A percentile compares a stretch with the other conserved stretches of the same genome.
Evolutionary conservation across 768 basidiomycete genomes (phyloP).

Genomic region (Mycena leptocephala): DNA sequence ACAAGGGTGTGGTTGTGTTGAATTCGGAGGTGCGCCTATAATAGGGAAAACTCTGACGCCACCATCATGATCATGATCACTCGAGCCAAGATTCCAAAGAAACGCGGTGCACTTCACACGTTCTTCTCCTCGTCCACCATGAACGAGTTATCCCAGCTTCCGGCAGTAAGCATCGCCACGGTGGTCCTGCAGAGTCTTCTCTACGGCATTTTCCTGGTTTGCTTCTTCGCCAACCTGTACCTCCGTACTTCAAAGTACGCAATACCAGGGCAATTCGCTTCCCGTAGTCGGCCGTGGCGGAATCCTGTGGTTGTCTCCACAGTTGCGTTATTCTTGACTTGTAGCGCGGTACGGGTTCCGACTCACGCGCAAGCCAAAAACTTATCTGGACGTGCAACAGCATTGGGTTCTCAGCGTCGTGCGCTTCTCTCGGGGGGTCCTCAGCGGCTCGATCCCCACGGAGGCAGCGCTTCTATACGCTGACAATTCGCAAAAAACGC

Average conservation of each 20-base stretch:
- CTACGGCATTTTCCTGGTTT: conserved; percentile 11
- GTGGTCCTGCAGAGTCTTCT: conserved; percentile 11
- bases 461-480: neutral
- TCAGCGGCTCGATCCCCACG: neutral
- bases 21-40: no score
- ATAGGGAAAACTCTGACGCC: no score
- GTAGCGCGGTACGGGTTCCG: neutral
- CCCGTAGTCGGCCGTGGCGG: conserved; percentile 1
- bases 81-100: no score
- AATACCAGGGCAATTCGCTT: neutral
- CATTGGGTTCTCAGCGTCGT: conserved; percentile 19
- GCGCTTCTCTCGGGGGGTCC: neutral
- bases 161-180: conserved; percentile 3
- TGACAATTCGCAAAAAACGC: neutral
- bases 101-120: no score
- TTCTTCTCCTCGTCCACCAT: conserved; percentile 2
- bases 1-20: no score
- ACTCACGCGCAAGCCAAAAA: neutral
- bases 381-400: conserved; percentile 1
- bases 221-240: conserved; percentile 1
- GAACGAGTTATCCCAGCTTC: neutral
- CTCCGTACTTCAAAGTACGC: conserved; percentile 2
- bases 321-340: conserved; percentile 11
- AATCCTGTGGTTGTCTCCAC: conserved; percentile 20
- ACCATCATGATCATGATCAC: no score